phyloP scores from a whole-genome alignment of 2,329 filamentous ascomycete species.

The Beauveria sp. region DNA sequence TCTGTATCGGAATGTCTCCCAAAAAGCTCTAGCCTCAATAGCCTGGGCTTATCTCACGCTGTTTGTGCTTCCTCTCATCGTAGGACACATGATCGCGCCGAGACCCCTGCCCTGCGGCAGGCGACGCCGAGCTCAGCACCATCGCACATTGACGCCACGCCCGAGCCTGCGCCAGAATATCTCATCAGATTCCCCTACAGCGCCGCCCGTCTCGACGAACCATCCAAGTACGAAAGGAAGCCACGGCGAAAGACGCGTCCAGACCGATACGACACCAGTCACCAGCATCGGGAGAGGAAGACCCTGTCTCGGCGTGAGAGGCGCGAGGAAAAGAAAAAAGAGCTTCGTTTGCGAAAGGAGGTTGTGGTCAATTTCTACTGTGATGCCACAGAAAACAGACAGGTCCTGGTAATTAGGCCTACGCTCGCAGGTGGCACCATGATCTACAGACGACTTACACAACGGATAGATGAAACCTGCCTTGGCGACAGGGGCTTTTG shows the following conservation, averaged over 20 bases:
- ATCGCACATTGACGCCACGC: neutral
- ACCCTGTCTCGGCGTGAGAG: neutral
- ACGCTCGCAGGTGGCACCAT: neutral
- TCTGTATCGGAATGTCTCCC: neutral
- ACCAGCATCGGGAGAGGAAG: neutral
- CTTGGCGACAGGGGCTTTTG: conserved; percentile 26
- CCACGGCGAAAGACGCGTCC: conserved; percentile 48
- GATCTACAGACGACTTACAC: neutral
- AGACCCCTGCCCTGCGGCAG: neutral
- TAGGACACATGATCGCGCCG: neutral
- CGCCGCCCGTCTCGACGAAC: neutral
- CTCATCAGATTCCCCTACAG: neutral
- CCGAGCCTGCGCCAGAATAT: neutral
- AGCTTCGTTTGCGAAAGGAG: conserved; percentile 32
- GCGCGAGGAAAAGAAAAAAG: conserved; percentile 19
- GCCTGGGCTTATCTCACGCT: neutral
- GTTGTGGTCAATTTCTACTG: conserved; percentile 51
- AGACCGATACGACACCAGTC: conserved; percentile 44
- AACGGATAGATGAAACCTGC: conserved; percentile 25
- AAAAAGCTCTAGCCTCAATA: neutral
- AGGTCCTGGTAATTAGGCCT: conserved; percentile 22
- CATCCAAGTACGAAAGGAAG: conserved; percentile 37
- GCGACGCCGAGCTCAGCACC: neutral
- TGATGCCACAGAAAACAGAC: conserved; percentile 37
- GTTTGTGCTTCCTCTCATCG: neutral